phyloP scores from a whole-genome alignment of 2,329 filamentous ascomycete genomes.

The Samsoniella hepiali region DNA sequence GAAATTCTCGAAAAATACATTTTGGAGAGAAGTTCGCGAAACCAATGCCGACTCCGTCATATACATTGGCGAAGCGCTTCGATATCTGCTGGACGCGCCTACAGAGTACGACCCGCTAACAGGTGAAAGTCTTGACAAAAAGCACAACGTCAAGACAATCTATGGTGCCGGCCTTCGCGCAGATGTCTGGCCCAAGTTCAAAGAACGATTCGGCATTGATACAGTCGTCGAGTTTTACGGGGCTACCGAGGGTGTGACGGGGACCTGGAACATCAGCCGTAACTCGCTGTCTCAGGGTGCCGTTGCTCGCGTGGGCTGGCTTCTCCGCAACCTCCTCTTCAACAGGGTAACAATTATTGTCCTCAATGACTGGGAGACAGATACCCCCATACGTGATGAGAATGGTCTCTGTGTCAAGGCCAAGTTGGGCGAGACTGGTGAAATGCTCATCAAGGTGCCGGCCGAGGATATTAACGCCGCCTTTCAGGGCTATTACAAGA shows the following conservation, averaged over 20 bases:
- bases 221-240: slow-evolving; percentile 79
- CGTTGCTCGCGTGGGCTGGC: slow-evolving; percentile 66
- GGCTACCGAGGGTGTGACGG: slow-evolving; percentile 68
- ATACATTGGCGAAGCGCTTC: slow-evolving; percentile 83
- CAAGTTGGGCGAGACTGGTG: slow-evolving; percentile 61
- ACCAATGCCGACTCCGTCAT: slow-evolving; percentile 74
- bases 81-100: slow-evolving; percentile 71
- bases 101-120: slow-evolving; percentile 59
- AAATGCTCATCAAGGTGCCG: slow-evolving; percentile 71
- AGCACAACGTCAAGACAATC: slow-evolving; percentile 67
- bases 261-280: slow-evolving; percentile 67
- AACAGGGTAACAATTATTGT: slow-evolving; percentile 56
- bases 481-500: slow-evolving; percentile 82
- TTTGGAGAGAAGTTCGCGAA: slow-evolving; percentile 71
- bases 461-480: slow-evolving; percentile 51
- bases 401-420: slow-evolving; percentile 63
- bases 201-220: slow-evolving; percentile 73
- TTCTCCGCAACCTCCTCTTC: slow-evolving; percentile 56
- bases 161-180: slow-evolving; percentile 84
- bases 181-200: slow-evolving; percentile 81
- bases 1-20: slow-evolving; percentile 73
- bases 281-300: slow-evolving; percentile 73
- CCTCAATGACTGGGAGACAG: slow-evolving; percentile 48
- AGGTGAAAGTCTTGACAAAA: slow-evolving; percentile 67
- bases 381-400: slow-evolving; percentile 36